Evolutionary conservation across 345 rosid genomes (phyloP).

Genomic region (Tarenaya hassleriana): DNA sequence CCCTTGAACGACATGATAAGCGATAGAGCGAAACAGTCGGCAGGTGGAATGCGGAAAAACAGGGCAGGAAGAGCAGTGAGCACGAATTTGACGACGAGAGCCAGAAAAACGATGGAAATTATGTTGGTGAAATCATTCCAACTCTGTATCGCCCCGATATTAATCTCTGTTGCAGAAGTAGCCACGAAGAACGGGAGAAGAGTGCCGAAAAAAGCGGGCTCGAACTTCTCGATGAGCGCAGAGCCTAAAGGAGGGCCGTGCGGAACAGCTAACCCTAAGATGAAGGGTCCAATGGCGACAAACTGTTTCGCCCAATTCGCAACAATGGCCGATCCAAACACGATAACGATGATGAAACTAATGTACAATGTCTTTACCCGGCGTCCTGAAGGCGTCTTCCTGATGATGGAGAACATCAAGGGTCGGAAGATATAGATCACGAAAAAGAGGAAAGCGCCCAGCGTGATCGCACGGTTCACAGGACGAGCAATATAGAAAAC

Average conservation of each 20-base stretch:
- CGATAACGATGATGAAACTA: conserved; percentile 24
- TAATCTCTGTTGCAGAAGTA: conserved; percentile 19
- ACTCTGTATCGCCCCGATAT: not conserved
- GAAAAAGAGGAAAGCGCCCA: conserved; percentile 20
- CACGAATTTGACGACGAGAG: conserved; percentile 30
- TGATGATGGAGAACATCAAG: conserved; percentile 27
- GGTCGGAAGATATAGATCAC: conserved; percentile 27
- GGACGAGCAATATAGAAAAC: conserved; percentile 19
- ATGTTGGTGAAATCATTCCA: conserved; percentile 14
- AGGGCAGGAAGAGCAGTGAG: conserved; percentile 33
- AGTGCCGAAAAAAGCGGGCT: conserved; percentile 27
- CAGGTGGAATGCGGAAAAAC: conserved; percentile 36
- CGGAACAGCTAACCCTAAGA: conserved; percentile 39
- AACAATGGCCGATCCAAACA: conserved; percentile 25
- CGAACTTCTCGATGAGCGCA: conserved; percentile 33
- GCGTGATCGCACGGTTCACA: conserved; percentile 15
- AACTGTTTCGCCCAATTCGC: conserved; percentile 26
- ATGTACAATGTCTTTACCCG: conserved; percentile 28
- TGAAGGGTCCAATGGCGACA: conserved; percentile 34
- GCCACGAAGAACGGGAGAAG: conserved; percentile 28
- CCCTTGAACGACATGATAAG: conserved; percentile 48
- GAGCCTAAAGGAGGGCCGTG: conserved; percentile 54
- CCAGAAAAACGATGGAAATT: not conserved
- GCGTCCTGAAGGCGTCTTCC: conserved; percentile 29
- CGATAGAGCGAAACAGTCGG: conserved; percentile 39